Conservation (phyloP, 352 stramenopile genomes). For the Globisporangium alternatum region DNA sequence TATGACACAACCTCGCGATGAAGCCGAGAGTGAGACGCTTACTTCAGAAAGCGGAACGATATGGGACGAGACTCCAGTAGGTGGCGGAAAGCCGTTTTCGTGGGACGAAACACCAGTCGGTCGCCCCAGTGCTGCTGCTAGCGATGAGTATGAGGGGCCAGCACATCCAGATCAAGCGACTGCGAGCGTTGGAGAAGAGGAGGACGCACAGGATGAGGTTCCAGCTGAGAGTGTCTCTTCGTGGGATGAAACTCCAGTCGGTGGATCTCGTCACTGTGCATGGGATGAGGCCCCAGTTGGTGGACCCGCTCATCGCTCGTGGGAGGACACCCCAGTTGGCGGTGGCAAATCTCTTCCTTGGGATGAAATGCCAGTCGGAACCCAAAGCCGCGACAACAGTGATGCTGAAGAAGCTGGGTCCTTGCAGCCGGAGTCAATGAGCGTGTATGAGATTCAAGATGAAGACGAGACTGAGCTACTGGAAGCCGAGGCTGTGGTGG, state of each 20-base stretch:
- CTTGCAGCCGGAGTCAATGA: not conserved
- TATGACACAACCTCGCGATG: not conserved
- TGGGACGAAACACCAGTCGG: slow-evolving; percentile 10
- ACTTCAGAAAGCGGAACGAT: not conserved
- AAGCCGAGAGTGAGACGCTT: not conserved
- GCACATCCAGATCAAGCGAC: not conserved
- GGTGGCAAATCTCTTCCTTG: not conserved
- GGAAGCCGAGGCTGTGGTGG: not conserved
- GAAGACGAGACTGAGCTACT: not conserved
- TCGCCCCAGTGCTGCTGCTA: not conserved
- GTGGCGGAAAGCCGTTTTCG: not conserved
- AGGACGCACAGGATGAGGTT: not conserved
- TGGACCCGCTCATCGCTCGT: not conserved
- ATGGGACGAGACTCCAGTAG: slow-evolving; percentile 5
- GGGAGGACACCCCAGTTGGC: slow-evolving; percentile 2
- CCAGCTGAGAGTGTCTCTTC: not conserved
- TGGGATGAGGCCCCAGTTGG: slow-evolving; percentile 10
- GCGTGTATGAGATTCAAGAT: not conserved
- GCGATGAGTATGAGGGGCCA: not conserved
- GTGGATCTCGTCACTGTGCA: not conserved
- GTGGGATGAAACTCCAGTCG: slow-evolving; percentile 12
- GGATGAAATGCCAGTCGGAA: slow-evolving; percentile 12
- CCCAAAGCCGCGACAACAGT: not conserved
- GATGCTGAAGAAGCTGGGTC: not conserved
- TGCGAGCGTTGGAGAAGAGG: not conserved